Conservation (phyloP, 2,329 filamentous ascomycete genomes). For the Ampelomyces quisqualis region DNA sequence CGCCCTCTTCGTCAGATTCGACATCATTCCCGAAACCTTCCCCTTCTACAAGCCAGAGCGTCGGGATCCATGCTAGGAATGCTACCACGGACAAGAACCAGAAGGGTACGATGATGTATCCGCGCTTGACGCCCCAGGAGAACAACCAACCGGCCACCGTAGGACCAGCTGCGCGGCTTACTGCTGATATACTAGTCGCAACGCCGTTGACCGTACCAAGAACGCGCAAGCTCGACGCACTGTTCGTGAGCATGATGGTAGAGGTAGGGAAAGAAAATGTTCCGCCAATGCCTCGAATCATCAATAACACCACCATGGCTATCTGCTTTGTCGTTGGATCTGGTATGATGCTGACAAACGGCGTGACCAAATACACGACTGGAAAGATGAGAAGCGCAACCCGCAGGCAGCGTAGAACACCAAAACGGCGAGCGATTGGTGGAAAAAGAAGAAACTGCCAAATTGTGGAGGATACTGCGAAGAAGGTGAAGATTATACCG, state of each 20-base stretch:
- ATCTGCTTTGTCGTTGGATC: constrained; percentile 55
- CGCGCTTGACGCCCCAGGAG: constrained; percentile 70
- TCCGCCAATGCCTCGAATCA: constrained; percentile 70
- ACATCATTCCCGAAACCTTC: constrained; percentile 60
- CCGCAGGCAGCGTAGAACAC: constrained; percentile 72
- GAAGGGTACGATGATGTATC: constrained; percentile 78
- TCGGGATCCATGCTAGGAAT: constrained; percentile 66
- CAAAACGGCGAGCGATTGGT: constrained; percentile 68
- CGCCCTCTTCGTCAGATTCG: constrained; percentile 42
- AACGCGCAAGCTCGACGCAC: constrained; percentile 70
- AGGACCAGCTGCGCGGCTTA: constrained; percentile 79
- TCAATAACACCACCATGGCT: constrained; percentile 65
- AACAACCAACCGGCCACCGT: constrained; percentile 72
- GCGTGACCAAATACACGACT: constrained; percentile 75
- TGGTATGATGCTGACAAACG: constrained; percentile 70
- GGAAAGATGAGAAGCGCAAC: constrained; percentile 69
- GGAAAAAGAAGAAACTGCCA: constrained; percentile 88
- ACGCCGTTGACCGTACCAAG: constrained; percentile 90
- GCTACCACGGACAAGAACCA: constrained; percentile 71
- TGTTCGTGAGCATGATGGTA: constrained; percentile 89
- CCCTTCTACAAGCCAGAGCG: constrained; percentile 72
- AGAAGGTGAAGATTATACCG: constrained; percentile 80
- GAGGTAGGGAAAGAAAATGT: constrained; percentile 88
- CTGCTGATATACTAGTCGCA: constrained; percentile 76
- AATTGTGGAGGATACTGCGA: constrained; percentile 75